Percentiles rank a stretch among this genome's conserved stretches.
Conservation (phyloP, 2,329 filamentous ascomycete genomes). For the Venturia carpophila region DNA sequence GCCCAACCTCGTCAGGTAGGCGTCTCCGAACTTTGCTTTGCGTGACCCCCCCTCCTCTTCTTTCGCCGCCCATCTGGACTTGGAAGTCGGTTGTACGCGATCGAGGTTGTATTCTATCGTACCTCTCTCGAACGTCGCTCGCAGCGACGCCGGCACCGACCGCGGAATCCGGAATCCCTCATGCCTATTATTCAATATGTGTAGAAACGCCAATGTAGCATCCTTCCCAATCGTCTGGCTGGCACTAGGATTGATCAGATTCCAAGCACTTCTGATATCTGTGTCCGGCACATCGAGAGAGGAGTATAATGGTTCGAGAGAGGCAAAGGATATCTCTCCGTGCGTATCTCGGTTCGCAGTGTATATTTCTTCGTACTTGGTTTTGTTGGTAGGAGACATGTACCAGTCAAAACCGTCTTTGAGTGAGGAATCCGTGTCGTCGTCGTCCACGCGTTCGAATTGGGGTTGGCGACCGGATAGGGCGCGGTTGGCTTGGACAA, state of each 20-base stretch:
- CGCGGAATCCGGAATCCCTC: constrained; percentile 92
- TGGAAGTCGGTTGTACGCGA: constrained; percentile 52
- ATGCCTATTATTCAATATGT: constrained; percentile 92
- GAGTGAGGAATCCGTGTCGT: constrained; percentile 70
- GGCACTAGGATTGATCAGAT: constrained; percentile 89
- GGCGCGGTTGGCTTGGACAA: constrained; percentile 35
- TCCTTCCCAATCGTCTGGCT: constrained; percentile 83
- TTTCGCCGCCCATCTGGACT: constrained; percentile 46
- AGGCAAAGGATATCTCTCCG: constrained; percentile 66
- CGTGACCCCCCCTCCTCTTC: constrained; percentile 72
- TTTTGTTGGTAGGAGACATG: constrained; percentile 84
- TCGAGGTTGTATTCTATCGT: constrained; percentile 95
- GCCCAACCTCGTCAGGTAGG: constrained; percentile 86
- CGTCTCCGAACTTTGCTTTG: constrained; percentile 96
- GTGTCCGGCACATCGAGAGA: constrained; percentile 65
- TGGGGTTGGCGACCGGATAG: constrained; percentile 70
- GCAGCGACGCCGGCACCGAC: constrained; percentile 81
- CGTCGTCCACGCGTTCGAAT: constrained; percentile 74
- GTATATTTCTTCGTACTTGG: constrained; percentile 97
- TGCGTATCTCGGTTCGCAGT: constrained; percentile 81
- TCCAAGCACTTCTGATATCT: constrained; percentile 89
- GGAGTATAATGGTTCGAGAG: constrained; percentile 77
- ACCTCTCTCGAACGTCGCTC: constrained; percentile 87
- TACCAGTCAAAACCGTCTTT: constrained; percentile 99
- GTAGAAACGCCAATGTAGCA: constrained; percentile 85